A percentile compares a stretch with the other conserved stretches of the same genome.
Conservation (phyloP, 768 basidiomycete species). For the Lactarius sanguifluus region DNA sequence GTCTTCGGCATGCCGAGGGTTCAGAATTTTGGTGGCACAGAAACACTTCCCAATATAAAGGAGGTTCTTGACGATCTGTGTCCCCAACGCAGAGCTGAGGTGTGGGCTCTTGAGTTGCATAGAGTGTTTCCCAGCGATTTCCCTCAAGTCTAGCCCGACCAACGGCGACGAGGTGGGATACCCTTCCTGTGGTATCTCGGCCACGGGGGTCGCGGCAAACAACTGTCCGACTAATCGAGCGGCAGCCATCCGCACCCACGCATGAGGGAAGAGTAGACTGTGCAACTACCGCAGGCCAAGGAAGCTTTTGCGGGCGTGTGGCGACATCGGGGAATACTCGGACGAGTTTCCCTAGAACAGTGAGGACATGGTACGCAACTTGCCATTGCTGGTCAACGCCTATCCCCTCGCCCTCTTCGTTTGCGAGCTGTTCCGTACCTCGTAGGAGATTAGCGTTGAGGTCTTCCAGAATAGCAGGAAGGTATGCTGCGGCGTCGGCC, state of each 20-base stretch:
- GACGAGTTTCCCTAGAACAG: constrained; percentile 61
- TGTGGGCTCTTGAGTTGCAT: constrained; percentile 80
- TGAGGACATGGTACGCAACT: constrained; percentile 76
- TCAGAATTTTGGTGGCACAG: constrained; percentile 41
- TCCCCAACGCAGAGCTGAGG: constrained; percentile 64
- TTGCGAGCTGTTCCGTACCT: constrained; percentile 44
- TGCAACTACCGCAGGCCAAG: constrained; percentile 61
- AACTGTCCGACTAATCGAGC: constrained; percentile 73
- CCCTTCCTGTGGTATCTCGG: constrained; percentile 35
- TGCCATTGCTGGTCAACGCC: constrained; percentile 75
- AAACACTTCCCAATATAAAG: constrained; percentile 92
- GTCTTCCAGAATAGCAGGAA: constrained; percentile 55
- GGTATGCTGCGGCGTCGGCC: constrained; percentile 44
- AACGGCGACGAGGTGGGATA: constrained; percentile 32
- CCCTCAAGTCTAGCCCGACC: constrained; percentile 52
- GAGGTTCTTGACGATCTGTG: constrained; percentile 91
- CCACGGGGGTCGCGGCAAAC: constrained; percentile 54
- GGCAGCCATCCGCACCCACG: constrained; percentile 87
- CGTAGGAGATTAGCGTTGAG: constrained; percentile 48
- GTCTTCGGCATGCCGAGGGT: constrained; percentile 31
- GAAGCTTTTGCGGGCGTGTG: constrained; percentile 46
- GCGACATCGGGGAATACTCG: constrained; percentile 53
- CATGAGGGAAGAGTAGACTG: constrained; percentile 88
- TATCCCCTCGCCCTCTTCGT: constrained; percentile 48
- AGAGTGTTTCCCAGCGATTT: constrained; percentile 70